Evolutionary conservation across 805 yeast genomes (phyloP).

Genomic region (Wickerhamiella dianesei): DNA sequence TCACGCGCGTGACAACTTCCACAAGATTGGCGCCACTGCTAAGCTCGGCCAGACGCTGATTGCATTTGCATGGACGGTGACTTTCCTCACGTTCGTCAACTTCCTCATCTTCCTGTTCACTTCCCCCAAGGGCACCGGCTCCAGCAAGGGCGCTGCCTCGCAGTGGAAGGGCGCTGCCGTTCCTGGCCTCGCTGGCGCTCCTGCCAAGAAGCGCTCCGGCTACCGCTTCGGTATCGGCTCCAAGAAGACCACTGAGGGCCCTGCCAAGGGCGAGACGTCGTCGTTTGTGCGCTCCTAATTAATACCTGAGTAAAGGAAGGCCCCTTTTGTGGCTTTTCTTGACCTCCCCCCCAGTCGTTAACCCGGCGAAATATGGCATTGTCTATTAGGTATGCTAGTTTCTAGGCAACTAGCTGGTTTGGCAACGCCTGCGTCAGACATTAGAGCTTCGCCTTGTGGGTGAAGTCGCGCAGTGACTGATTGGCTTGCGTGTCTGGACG

Average conservation of each 20-base stretch:
- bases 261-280: conserved; percentile 17
- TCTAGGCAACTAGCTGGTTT: too few relatives aligned
- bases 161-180: conserved; percentile 71
- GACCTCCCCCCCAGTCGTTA: neutral
- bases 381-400: neutral
- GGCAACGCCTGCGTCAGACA: too few relatives aligned
- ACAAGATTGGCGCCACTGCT: conserved; percentile 27
- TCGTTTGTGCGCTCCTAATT: conserved; percentile 20
- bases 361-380: neutral
- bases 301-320: neutral
- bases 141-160: conserved; percentile 79
- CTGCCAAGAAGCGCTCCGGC: conserved; percentile 25
- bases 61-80: conserved; percentile 52
- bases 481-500: too few relatives aligned
- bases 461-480: too few relatives aligned
- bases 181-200: conserved; percentile 85
- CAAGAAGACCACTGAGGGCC: conserved; percentile 16
- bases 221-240: conserved; percentile 18
- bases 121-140: conserved; percentile 73
- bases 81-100: conserved; percentile 24
- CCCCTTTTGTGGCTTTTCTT: too few relatives aligned
- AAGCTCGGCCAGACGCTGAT: conserved; percentile 28
- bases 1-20: conserved; percentile 61
- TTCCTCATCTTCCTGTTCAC: conserved; percentile 22
- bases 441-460: too few relatives aligned